Conservation (phyloP, 441 rosid genomes). For the Isatis lusitanica region DNA sequence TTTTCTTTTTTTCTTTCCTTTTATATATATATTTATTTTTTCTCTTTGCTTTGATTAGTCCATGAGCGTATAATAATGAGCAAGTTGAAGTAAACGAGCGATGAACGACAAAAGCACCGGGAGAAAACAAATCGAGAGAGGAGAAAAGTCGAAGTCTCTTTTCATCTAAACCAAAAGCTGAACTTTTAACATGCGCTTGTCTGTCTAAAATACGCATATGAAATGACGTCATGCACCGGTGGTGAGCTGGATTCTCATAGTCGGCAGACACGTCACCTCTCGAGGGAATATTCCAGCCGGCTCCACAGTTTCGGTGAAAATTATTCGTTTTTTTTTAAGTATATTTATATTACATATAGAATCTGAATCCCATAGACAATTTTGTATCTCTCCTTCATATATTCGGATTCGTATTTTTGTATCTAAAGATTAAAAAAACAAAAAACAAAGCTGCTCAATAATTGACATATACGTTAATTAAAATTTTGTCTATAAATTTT, state of each 20-base stretch:
- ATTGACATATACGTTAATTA: not conserved
- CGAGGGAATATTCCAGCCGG: constrained; percentile 26
- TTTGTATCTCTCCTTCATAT: not conserved
- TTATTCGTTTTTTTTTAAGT: not conserved
- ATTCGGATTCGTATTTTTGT: not conserved
- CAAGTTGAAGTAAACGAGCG: constrained; percentile 29
- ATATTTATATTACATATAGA: no score
- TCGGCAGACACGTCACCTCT: constrained; percentile 23
- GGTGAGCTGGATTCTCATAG: constrained; percentile 24
- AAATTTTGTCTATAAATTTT: not conserved
- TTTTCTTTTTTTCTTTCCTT: not conserved
- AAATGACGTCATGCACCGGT: not conserved
- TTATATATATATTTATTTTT: no score
- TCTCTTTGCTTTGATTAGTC: constrained; percentile 2
- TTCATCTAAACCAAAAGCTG: constrained; percentile 5
- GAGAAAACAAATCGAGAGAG: constrained; percentile 23
- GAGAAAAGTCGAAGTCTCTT: constrained; percentile 21
- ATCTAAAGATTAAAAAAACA: no score
- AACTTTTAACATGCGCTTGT: constrained; percentile 3
- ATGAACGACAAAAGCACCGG: constrained; percentile 16
- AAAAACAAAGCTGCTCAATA: not conserved
- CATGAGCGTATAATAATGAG: constrained; percentile 19
- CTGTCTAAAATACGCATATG: constrained; percentile 1
- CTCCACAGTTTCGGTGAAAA: not conserved
- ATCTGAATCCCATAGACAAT: constrained; percentile 16